Conservation (phyloP, 2,329 filamentous ascomycete species). For the Monascus ruber region DNA sequence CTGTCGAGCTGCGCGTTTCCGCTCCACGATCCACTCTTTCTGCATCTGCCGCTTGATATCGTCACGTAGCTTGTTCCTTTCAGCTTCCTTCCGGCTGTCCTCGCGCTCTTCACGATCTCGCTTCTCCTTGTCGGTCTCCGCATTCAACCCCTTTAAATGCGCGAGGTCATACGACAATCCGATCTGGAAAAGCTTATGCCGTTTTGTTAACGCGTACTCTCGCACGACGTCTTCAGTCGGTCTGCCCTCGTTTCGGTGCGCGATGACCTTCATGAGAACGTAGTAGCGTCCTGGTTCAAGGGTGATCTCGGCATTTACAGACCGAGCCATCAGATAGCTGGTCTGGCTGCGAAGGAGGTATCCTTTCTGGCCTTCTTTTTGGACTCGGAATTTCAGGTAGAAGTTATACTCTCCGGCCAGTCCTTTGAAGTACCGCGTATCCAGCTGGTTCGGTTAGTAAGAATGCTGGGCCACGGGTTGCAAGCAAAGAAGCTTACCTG, state of each 20-base stretch:
- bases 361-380: conserved; percentile 49
- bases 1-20: conserved; percentile 22
- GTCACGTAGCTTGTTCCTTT: conserved; percentile 25
- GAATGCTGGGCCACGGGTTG: no score
- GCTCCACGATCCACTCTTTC: conserved; percentile 31
- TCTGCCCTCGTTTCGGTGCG: conserved; percentile 42
- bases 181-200: conserved; percentile 56
- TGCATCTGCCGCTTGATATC: conserved; percentile 28
- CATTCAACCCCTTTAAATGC: conserved; percentile 32
- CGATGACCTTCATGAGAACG: conserved; percentile 63
- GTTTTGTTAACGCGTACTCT: conserved; percentile 47
- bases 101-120: conserved; percentile 25
- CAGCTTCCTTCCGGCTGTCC: conserved; percentile 19
- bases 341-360: conserved; percentile 47
- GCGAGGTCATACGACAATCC: conserved; percentile 37
- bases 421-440: conserved; percentile 49
- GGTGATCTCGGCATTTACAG: conserved; percentile 64
- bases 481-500: conserved; percentile 26
- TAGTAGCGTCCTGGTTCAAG: conserved; percentile 65
- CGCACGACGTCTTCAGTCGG: conserved; percentile 59
- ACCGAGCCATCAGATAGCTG: conserved; percentile 55
- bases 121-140: conserved; percentile 28
- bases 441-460: conserved; percentile 30
- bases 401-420: conserved; percentile 48
- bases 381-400: conserved; percentile 46